These are phyloP conservation scores for Lachnellula willkommii DNA, from an alignment of 2,329 filamentous ascomycete species.

Conservation along the genomic window DNA sequence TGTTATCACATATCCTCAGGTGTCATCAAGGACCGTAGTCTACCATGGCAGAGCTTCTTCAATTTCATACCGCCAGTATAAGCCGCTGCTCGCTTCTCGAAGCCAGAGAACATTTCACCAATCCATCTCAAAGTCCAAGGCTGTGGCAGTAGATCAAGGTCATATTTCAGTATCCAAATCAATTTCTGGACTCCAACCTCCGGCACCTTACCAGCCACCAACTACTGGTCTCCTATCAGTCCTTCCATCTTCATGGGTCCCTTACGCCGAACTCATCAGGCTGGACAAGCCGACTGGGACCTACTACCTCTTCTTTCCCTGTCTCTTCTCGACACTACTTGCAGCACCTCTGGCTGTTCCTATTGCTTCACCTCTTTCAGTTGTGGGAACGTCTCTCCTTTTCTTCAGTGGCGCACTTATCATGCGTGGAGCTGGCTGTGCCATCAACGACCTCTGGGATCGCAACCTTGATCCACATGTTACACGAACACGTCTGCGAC, in stretches of 20 bases:
- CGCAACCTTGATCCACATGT: conserved; percentile 80
- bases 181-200: background rate
- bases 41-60: background rate
- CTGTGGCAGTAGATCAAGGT: background rate
- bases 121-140: background rate
- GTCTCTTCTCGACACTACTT: conserved; percentile 76
- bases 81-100: background rate
- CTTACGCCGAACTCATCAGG: conserved; percentile 76
- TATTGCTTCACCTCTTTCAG: conserved; percentile 53
- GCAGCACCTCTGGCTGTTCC: conserved; percentile 66
- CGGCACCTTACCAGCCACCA: conserved; percentile 55
- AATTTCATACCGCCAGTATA: background rate
- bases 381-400: conserved; percentile 59
- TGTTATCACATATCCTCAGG: background rate
- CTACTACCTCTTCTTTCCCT: conserved; percentile 82
- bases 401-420: conserved; percentile 74
- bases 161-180: background rate
- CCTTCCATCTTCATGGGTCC: conserved; percentile 65
- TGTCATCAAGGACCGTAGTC: background rate
- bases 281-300: conserved; percentile 77
- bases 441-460: conserved; percentile 89
- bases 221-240: conserved; percentile 64
- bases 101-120: background rate
- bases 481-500: conserved; percentile 67
- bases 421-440: conserved; percentile 84